These are phyloP conservation scores for Lactarius pseudohatsudake DNA, from an alignment of 768 basidiomycete species.

Conservation along the genomic window DNA sequence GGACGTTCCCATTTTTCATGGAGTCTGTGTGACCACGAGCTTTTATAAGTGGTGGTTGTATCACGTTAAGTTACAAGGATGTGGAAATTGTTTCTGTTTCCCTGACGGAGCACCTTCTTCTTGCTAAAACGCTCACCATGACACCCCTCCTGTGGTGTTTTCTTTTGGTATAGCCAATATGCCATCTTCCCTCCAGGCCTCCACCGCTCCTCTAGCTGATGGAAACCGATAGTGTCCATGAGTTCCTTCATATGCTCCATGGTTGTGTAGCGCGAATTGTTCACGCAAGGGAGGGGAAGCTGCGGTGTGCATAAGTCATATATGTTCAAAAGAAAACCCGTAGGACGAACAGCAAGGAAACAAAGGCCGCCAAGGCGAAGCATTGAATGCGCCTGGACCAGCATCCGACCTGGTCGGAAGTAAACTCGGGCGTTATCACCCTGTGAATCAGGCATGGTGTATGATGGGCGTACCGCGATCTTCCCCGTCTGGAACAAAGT, in stretches of 20 bases:
- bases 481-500: slow-evolving; percentile 75
- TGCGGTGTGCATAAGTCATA: slow-evolving; percentile 33
- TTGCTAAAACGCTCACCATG: slow-evolving; percentile 41
- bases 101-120: slow-evolving; percentile 61
- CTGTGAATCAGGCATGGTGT: not conserved
- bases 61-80: slow-evolving; percentile 42
- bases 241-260: slow-evolving; percentile 54
- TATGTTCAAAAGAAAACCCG: not conserved
- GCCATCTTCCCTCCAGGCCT: slow-evolving; percentile 77
- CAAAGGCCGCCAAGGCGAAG: slow-evolving; percentile 55
- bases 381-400: slow-evolving; percentile 57
- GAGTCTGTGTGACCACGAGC: not conserved
- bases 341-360: slow-evolving; percentile 63
- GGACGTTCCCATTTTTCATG: no score
- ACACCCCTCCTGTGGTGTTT: slow-evolving; percentile 21
- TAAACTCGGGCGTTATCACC: not conserved
- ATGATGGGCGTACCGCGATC: slow-evolving; percentile 61
- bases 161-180: slow-evolving; percentile 79
- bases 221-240: slow-evolving; percentile 66
- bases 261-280: slow-evolving; percentile 82
- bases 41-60: not conserved
- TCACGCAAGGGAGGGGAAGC: slow-evolving; percentile 83
- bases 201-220: slow-evolving; percentile 57
- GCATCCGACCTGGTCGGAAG: slow-evolving; percentile 61
- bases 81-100: slow-evolving; percentile 79